Evolutionary conservation across 768 basidiomycete species (phyloP), one percentile per base, ranked within the genome.

Genomic region (Cystofilobasidium capitatum): DNA sequence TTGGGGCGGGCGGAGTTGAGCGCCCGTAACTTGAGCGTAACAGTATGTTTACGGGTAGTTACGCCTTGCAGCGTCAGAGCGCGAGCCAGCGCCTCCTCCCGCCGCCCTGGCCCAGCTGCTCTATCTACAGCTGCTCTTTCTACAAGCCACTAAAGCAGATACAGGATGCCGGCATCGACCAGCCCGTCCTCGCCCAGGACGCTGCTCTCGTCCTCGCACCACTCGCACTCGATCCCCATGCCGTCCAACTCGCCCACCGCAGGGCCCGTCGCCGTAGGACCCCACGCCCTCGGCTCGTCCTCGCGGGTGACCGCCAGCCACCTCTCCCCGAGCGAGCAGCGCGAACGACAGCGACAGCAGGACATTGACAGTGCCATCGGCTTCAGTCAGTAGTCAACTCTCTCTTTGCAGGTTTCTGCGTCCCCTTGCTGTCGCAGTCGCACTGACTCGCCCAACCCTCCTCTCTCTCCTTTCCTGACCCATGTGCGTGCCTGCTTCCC

Each of bases 401-500:
- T 24, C 54, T 5, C n/a, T 55, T 49, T 16, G 4, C 24, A 39
- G n/a, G n/a, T n/a, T n/a, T n/a, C n/a, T 22, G 47, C 7, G 45
- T 29, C 33, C 60, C 36, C 59, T 45, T 24, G 24, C 17, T 13
- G 22, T 65, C 6, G 2, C 42, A n/a, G 5, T 24, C 24, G 1
- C 16, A 2, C 26, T 37, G 36, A 26, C 35, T 89, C 37, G 1
- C 33, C 33, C 2, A 12, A 1, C 26, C 39, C 5, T 62, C 20
- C 35, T 24, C 35, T 5, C 9, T 59, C 35, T 20, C 13, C 36
- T 35, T 8, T n/a, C n/a, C n/a, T n/a, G n/a, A n/a, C n/a, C n/a
- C n/a, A n/a, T n/a, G n/a, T n/a, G n/a, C n/a, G n/a, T n/a, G n/a
- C n/a, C n/a, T n/a, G n/a, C n/a, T n/a, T 54, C 4, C 14, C 37